Evolutionary conservation across 768 basidiomycete genomes (phyloP).

Genomic region (Nidularia pulvinata): DNA sequence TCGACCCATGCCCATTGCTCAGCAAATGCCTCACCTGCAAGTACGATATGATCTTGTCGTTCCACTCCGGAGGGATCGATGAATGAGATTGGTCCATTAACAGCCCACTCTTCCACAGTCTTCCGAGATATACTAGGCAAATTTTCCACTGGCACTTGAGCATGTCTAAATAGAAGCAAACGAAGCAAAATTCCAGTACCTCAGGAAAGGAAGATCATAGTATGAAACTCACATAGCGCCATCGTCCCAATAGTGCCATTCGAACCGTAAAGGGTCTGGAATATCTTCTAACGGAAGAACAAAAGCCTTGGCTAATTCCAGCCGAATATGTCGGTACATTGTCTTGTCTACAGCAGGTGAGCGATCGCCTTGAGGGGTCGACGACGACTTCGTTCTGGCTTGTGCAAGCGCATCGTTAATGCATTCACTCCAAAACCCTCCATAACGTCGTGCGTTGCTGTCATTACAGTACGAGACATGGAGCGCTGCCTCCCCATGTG

Average conservation of each 20-base stretch:
- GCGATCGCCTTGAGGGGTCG: not conserved
- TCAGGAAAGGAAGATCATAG: not conserved
- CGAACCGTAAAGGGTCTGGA: not conserved
- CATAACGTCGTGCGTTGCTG: not conserved
- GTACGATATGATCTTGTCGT: not conserved
- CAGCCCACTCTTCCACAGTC: not conserved
- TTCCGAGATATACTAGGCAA: not conserved
- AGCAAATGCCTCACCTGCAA: not conserved
- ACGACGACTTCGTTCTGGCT: not conserved
- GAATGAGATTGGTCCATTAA: not conserved
- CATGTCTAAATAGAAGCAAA: not conserved
- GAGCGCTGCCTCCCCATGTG: not conserved
- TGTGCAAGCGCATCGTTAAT: not conserved
- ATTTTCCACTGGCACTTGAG: not conserved
- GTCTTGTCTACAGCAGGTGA: not conserved
- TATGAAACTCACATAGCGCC: not conserved
- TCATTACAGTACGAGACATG: not conserved
- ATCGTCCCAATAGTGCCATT: not conserved
- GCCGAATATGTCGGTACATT: not conserved
- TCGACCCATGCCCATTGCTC: not conserved
- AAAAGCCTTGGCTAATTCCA: not conserved
- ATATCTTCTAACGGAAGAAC: not conserved
- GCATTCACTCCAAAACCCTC: not conserved
- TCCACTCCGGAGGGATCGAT: not conserved
- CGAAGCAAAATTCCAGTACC: no score